These are phyloP conservation scores for Ophiostoma quercus DNA, from an alignment of 2,329 filamentous ascomycete species.

Conservation along the genomic window DNA sequence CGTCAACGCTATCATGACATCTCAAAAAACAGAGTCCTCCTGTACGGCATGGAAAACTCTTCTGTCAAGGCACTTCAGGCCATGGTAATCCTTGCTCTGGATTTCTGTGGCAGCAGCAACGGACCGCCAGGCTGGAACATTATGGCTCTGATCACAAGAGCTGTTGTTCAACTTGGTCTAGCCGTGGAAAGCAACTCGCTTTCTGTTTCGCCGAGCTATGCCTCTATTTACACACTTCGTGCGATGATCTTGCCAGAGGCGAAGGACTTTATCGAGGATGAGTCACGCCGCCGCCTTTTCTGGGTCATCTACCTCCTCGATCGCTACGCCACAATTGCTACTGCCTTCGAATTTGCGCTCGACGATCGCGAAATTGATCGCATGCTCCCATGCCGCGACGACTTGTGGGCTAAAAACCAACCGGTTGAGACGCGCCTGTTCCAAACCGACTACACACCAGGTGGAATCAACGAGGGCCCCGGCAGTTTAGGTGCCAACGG, in stretches of 20 bases:
- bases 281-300: constrained; percentile 76
- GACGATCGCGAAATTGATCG: constrained; percentile 87
- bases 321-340: constrained; percentile 83
- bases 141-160: constrained; percentile 79
- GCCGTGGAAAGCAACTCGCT: constrained; percentile 77
- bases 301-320: constrained; percentile 94
- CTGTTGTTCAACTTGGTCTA: constrained; percentile 80
- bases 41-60: constrained; percentile 85
- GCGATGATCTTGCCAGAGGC: constrained; percentile 81
- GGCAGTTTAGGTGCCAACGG: constrained; percentile 23
- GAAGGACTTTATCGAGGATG: constrained; percentile 82
- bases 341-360: constrained; percentile 85
- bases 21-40: constrained; percentile 78
- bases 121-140: constrained; percentile 90
- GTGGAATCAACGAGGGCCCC: constrained; percentile 21
- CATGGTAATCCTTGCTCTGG: constrained; percentile 77
- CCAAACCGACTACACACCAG: constrained; percentile 43
- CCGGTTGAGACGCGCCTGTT: constrained; percentile 84
- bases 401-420: constrained; percentile 77
- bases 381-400: constrained; percentile 78
- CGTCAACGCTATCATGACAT: constrained; percentile 70
- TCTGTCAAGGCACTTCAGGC: constrained; percentile 85
- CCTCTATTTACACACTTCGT: constrained; percentile 82
- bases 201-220: constrained; percentile 69
- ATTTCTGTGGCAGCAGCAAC: constrained; percentile 80